These are phyloP conservation scores for Metschnikowia borealis DNA, from an alignment of 805 yeast species.

Conservation along the genomic window DNA sequence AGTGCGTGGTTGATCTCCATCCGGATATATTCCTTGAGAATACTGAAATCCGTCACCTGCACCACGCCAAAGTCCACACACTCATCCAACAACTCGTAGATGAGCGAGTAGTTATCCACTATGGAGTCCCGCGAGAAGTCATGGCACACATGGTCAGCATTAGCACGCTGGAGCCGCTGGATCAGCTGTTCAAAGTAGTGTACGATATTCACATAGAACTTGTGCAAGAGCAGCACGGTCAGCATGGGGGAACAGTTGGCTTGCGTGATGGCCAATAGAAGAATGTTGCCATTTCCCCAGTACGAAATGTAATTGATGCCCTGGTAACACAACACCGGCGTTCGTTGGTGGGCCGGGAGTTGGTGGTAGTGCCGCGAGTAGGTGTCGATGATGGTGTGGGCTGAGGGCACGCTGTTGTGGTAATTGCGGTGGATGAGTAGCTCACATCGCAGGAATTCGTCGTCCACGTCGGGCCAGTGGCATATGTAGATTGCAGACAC, in stretches of 20 bases:
- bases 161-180: background rate
- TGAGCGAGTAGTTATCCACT: slow-evolving; percentile 66
- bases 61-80: slow-evolving; percentile 87
- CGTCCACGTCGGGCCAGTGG: slow-evolving; percentile 30
- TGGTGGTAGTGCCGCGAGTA: slow-evolving; percentile 24
- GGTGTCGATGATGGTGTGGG: slow-evolving; percentile 19
- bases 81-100: slow-evolving; percentile 83
- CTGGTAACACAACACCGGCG: slow-evolving; percentile 44
- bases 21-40: slow-evolving; percentile 74
- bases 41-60: slow-evolving; percentile 75
- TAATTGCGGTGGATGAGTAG: slow-evolving; percentile 33
- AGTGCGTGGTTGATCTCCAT: slow-evolving; percentile 35
- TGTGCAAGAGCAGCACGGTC: slow-evolving; percentile 50
- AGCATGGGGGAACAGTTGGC: slow-evolving; percentile 56
- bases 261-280: slow-evolving; percentile 39
- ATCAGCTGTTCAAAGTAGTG: slow-evolving; percentile 23
- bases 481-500: slow-evolving; percentile 37
- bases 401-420: slow-evolving; percentile 29
- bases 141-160: background rate
- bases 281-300: slow-evolving; percentile 41
- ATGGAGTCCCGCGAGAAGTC: slow-evolving; percentile 42
- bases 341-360: slow-evolving; percentile 10
- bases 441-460: slow-evolving; percentile 24
- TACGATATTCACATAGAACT: slow-evolving; percentile 26
- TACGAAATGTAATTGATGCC: slow-evolving; percentile 57